These are phyloP conservation scores for Heracleum sosnowskyi DNA, from an alignment of 129 eudicot genomes.

Conservation along the genomic window DNA sequence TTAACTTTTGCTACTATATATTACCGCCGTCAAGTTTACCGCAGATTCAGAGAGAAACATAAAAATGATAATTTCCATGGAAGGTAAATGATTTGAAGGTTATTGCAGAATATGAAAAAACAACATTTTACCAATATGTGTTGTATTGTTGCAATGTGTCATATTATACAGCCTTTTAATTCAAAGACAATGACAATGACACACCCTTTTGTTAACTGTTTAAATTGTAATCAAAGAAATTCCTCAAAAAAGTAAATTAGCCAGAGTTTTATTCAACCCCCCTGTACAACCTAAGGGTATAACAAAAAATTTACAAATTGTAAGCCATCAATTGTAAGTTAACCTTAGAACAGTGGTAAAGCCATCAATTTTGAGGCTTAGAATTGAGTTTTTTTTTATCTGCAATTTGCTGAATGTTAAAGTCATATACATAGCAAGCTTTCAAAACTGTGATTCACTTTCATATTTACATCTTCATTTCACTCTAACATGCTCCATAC, in stretches of 20 bases:
- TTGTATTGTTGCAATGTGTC: too few species aligned
- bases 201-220: background rate
- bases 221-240: too few species aligned
- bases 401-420: background rate
- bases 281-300: background rate
- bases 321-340: background rate
- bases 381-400: background rate
- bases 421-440: background rate
- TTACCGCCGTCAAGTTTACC: too few species aligned
- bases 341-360: background rate
- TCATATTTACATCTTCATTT: background rate
- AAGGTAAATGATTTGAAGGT: too few species aligned
- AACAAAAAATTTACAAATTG: background rate
- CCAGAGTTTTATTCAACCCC: slow-evolving; percentile 33
- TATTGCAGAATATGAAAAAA: too few species aligned
- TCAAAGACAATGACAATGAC: background rate
- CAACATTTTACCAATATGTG: too few species aligned
- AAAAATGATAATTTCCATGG: too few species aligned
- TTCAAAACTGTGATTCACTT: slow-evolving; percentile 5
- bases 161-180: too few species aligned
- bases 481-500: background rate
- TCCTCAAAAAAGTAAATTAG: background rate
- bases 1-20: background rate
- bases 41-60: background rate
- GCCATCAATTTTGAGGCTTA: background rate